phyloP scores from a whole-genome alignment of 2,329 filamentous ascomycete genomes.

The Colletotrichum melonis region DNA sequence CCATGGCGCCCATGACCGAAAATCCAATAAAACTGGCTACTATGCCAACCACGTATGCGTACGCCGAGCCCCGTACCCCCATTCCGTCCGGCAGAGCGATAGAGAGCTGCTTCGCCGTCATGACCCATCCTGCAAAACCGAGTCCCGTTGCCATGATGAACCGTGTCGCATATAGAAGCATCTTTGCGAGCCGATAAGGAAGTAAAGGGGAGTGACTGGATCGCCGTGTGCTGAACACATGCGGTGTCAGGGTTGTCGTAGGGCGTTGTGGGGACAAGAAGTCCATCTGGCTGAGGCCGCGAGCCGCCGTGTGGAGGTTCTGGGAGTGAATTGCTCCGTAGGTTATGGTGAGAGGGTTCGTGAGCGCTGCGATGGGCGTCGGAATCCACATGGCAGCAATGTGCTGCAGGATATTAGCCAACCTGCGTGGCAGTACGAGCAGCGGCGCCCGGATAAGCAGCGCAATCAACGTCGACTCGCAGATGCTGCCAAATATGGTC shows the following conservation, averaged over 20 bases:
- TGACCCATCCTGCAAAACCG: conserved; percentile 96
- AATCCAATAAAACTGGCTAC: conserved; percentile 96
- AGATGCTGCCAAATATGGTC: conserved; percentile 92
- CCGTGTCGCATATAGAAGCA: conserved; percentile 89
- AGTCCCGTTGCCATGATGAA: conserved; percentile 91
- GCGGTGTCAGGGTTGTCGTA: conserved; percentile 76
- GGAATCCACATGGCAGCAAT: conserved; percentile 85
- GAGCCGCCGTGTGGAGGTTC: conserved; percentile 79
- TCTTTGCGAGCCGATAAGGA: conserved; percentile 90
- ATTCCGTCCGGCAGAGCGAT: conserved; percentile 65
- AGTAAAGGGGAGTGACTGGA: conserved; percentile 62
- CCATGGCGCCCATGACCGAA: conserved; percentile 90
- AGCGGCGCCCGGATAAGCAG: conserved; percentile 87
- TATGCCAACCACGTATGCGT: conserved; percentile 93
- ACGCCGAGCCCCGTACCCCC: conserved; percentile 81
- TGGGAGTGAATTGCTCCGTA: conserved; percentile 95
- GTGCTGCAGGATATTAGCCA: conserved; percentile 74
- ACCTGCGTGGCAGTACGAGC: conserved; percentile 81
- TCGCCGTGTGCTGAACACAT: conserved; percentile 54
- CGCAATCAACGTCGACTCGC: conserved; percentile 84
- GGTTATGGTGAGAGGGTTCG: conserved; percentile 91
- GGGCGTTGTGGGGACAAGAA: conserved; percentile 80
- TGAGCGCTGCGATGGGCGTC: conserved; percentile 85
- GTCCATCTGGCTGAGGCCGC: conserved; percentile 83
- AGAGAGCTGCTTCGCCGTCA: conserved; percentile 83